Base-by-base conservation (phyloP, 148 eudicot genomes). In the Camellia lanceoleosa region DNA sequence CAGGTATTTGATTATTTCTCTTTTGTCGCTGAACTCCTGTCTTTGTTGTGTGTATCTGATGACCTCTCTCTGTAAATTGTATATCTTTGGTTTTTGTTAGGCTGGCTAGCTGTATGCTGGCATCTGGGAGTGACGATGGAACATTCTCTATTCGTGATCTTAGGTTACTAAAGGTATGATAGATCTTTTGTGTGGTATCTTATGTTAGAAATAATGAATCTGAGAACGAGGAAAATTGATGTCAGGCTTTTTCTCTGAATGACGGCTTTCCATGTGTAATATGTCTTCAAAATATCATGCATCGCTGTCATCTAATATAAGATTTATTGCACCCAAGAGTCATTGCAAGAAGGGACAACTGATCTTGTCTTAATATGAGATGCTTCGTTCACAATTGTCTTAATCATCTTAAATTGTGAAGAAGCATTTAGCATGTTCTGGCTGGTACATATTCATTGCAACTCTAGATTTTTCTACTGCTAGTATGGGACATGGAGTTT, bases 121-220 rank as follows among this genome's bases (percentile, higher is more conserved):
- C 99, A 68, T 93, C 99, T 63, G 99, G 97, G 81, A 87, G 97
- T 78, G 99, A 95, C 85, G 99, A 95, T 81, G 98, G 99, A 64
- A 86, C 97, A 73, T 92, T 95, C 84, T 85, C 94, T 62, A 88
- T 95, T 76, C 91, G 87, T 54, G 98, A 95, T 86, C 95, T 93
- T 78, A 86, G 98, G 83, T 63, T 88, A 83, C 85, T 91, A 44
- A 89, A 91, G 99, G 99, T 91, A 85, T 68, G 75, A 47, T 52
- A 77, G 18, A 0, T 38, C 20, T 43, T 23, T 42, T 19, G 23
- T 18, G 7, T 38, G 49, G 23, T 38, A 19, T 30, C 68, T 61
- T 64, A 11, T 46, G 7, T 2, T 64, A 47, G 44, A 64, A 76
- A 46, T 15, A 54, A 46, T 46, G 20, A 71, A 7, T 49, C 38